Percentiles rank a stretch among this genome's conserved stretches.
phyloP scores from a whole-genome alignment of 2,329 filamentous ascomycete species.

The Pseudogymnoascus sp. region DNA sequence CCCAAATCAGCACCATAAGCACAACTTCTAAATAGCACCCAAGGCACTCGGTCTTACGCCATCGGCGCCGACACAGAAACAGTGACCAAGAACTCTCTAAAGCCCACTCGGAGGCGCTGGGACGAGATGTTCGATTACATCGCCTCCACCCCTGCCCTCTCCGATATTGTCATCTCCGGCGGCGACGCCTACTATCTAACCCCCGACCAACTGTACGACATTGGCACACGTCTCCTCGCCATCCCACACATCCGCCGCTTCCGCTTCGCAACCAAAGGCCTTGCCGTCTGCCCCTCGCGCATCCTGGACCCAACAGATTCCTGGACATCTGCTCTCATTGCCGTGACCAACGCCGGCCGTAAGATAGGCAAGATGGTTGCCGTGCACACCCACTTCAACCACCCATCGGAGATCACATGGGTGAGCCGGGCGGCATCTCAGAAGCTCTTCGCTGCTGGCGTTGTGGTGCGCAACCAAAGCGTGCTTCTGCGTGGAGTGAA shows the following conservation, averaged over 20 bases:
- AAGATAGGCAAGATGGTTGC: slow-evolving; percentile 51
- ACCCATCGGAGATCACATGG: slow-evolving; percentile 56
- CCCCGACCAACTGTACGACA: slow-evolving; percentile 43
- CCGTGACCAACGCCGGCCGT: slow-evolving; percentile 43
- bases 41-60: slow-evolving; percentile 47
- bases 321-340: slow-evolving; percentile 48
- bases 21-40: background rate
- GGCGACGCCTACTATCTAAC: slow-evolving; percentile 54
- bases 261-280: slow-evolving; percentile 55
- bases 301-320: slow-evolving; percentile 44
- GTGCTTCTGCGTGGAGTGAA: slow-evolving; percentile 55
- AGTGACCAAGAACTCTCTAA: slow-evolving; percentile 39
- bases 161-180: slow-evolving; percentile 56
- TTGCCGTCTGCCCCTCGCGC: slow-evolving; percentile 51
- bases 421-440: slow-evolving; percentile 45
- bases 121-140: slow-evolving; percentile 52
- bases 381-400: slow-evolving; percentile 60
- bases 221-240: slow-evolving; percentile 48
- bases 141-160: slow-evolving; percentile 39
- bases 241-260: slow-evolving; percentile 54
- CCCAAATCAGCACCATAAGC: background rate
- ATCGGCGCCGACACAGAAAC: slow-evolving; percentile 49
- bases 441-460: slow-evolving; percentile 42
- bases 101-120: slow-evolving; percentile 40
- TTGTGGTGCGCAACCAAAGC: slow-evolving; percentile 53